phyloP scores from a whole-genome alignment of 148 eudicot genomes.

The Vaccinium macrocarpon region DNA sequence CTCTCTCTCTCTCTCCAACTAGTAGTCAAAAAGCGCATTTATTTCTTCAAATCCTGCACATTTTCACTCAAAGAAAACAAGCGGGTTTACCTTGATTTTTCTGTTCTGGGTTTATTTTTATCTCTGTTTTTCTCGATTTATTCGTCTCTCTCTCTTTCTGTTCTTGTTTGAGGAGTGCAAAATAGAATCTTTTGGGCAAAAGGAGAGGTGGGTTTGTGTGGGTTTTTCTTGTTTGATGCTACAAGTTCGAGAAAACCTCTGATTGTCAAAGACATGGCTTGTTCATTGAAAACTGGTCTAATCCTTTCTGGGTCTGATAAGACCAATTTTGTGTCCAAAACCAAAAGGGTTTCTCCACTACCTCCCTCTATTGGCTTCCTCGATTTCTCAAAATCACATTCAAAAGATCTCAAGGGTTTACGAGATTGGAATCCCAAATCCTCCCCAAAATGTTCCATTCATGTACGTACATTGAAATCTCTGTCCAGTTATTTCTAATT shows the following conservation, averaged over 20 bases:
- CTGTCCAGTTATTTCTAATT: background rate
- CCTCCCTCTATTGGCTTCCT: slow-evolving; percentile 15
- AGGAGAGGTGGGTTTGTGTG: slow-evolving; percentile 7
- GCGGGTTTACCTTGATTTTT: background rate
- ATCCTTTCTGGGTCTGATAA: slow-evolving; percentile 23
- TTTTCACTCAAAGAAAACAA: background rate
- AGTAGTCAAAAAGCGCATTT: background rate
- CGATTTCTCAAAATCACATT: slow-evolving; percentile 12
- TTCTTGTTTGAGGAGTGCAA: background rate
- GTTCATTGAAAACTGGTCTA: slow-evolving; percentile 27
- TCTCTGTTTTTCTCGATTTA: background rate
- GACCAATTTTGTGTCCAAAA: slow-evolving; percentile 8
- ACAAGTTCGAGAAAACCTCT: slow-evolving; percentile 6
- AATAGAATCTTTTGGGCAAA: background rate
- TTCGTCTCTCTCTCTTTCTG: background rate
- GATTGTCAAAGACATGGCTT: slow-evolving; percentile 26
- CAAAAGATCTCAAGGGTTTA: slow-evolving; percentile 31
- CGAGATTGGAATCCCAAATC: slow-evolving; percentile 22
- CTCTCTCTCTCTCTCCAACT: background rate
- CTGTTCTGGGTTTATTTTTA: background rate
- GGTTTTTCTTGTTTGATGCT: slow-evolving; percentile 15
- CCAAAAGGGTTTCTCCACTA: slow-evolving; percentile 11
- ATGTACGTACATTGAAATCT: slow-evolving; percentile 24
- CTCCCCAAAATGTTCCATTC: slow-evolving; percentile 22
- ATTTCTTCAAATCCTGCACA: background rate